Conservation (phyloP, 441 rosid genomes). For the Corymbia calophylla region DNA sequence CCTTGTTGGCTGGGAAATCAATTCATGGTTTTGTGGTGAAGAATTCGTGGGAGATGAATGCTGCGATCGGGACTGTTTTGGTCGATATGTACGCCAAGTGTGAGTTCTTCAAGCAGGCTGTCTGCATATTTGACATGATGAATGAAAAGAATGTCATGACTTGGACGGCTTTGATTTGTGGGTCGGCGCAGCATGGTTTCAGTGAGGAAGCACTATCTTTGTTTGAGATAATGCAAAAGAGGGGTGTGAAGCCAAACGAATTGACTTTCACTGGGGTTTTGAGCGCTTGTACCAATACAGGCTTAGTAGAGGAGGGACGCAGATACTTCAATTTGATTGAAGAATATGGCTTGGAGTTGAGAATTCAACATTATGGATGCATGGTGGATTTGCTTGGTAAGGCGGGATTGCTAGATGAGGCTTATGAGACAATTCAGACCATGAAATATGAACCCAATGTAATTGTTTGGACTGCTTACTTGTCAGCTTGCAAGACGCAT, state of each 20-base stretch:
- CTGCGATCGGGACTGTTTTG: conserved; percentile 20
- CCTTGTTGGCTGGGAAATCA: conserved; percentile 26
- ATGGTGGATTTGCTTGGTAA: conserved; percentile 46
- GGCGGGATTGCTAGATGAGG: conserved; percentile 46
- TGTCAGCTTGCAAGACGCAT: conserved; percentile 47
- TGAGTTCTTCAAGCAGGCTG: conserved; percentile 22
- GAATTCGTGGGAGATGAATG: conserved; percentile 24
- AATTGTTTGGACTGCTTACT: conserved; percentile 42
- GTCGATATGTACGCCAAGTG: conserved; percentile 40
- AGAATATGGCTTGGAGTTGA: conserved; percentile 29
- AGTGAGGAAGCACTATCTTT: conserved; percentile 21
- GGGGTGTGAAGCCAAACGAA: conserved; percentile 38
- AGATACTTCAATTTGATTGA: conserved; percentile 33
- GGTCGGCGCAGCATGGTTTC: conserved; percentile 25
- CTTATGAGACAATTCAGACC: conserved; percentile 22
- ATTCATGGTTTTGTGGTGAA: conserved; percentile 22
- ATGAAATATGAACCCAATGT: conserved; percentile 34
- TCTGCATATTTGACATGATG: conserved; percentile 18
- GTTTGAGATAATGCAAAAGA: conserved; percentile 38
- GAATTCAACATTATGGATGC: conserved; percentile 53
- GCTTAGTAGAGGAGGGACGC: conserved; percentile 37
- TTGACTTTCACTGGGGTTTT: conserved; percentile 53
- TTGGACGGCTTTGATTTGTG: conserved; percentile 39
- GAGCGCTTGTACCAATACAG: conserved; percentile 31
- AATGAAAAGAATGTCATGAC: conserved; percentile 21